Base-by-base conservation (phyloP, 306 rosid genomes). In the Glycyrrhiza uralensis region DNA sequence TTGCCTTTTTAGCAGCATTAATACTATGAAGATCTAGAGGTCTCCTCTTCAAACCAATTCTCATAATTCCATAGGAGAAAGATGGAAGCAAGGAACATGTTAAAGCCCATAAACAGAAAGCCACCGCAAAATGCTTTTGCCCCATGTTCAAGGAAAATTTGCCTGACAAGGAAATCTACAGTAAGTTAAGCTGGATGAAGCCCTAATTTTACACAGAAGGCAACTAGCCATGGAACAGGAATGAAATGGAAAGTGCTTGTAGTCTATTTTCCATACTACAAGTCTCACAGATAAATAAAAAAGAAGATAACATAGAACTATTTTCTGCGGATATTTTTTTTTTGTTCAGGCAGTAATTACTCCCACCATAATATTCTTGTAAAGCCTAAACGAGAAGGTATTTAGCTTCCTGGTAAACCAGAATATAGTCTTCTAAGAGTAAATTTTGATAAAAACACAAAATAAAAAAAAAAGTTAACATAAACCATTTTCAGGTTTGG, bases 31-130 rank as follows among this genome's bases (percentile, higher is more conserved):
- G 79, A 79, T 90, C 91, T 42, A 88, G 84, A 70, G 68, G 81
- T 32, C 83, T 80, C 86, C 90, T 92, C 86, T 80, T 85, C 82
- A 92, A 80, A 63, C 84, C 76, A 23, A 90, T 67, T 71, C 90
- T 85, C 78, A 80, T 20, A 39, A 90, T 75, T 51, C 84, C 98
- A 66, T 29, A 55, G 23, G 97, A 89, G 65, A 85, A 90, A 75
- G 76, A 63, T 61, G 89, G 89, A 71, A 90, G 81, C 63, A 88
- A 61, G 11, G 88, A 77, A 72, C 84, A 81, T 67, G 77, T 71
- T 42, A 92, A 78, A 50, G 82, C 84, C 96, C 89, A 92, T 26
- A 86, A 59, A 80, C 80, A 87, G 75, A 92, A 79, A 41, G 76
- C 77, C 76, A 55, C 81, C 60, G 68, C 42, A 9, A 88, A 66